Conservation (phyloP, 495 filamentous ascomycete genomes). For the Xylaria telfairii region DNA sequence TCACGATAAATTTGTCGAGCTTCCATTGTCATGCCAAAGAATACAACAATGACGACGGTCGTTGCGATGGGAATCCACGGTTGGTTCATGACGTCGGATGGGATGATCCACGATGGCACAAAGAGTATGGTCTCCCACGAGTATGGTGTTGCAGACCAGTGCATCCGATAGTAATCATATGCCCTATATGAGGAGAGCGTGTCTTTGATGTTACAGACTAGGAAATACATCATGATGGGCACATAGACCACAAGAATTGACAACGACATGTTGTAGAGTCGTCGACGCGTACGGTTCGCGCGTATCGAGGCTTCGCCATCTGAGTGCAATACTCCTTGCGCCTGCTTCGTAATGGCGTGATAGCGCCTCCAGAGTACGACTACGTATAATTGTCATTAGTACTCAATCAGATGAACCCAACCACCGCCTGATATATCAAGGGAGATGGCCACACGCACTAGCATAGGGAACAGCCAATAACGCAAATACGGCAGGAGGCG, state of each 20-base stretch:
- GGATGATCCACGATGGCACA: conserved; percentile 59
- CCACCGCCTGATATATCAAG: too few relatives aligned
- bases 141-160: conserved; percentile 41
- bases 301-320: conserved; percentile 50
- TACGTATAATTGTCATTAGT: conserved; percentile 30
- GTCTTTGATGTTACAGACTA: conserved; percentile 61
- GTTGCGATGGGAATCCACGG: conserved; percentile 70
- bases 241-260: conserved; percentile 69
- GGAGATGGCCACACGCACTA: conserved; percentile 63
- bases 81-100: conserved; percentile 58
- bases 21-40: conserved; percentile 84
- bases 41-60: conserved; percentile 68
- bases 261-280: conserved; percentile 78
- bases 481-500: conserved; percentile 71
- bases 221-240: conserved; percentile 66
- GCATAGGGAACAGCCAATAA: conserved; percentile 71
- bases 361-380: conserved; percentile 73
- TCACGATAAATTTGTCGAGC: conserved; percentile 73
- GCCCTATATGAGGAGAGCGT: conserved; percentile 60
- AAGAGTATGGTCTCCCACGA: conserved; percentile 67
- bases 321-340: conserved; percentile 62
- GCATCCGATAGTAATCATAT: conserved; percentile 43
- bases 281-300: conserved; percentile 67
- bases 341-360: conserved; percentile 66
- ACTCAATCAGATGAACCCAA: too few relatives aligned